Percentiles rank a stretch among this genome's conserved stretches.
phyloP scores from a whole-genome alignment of 768 basidiomycete species.

The Phanerochaete carnosa region DNA sequence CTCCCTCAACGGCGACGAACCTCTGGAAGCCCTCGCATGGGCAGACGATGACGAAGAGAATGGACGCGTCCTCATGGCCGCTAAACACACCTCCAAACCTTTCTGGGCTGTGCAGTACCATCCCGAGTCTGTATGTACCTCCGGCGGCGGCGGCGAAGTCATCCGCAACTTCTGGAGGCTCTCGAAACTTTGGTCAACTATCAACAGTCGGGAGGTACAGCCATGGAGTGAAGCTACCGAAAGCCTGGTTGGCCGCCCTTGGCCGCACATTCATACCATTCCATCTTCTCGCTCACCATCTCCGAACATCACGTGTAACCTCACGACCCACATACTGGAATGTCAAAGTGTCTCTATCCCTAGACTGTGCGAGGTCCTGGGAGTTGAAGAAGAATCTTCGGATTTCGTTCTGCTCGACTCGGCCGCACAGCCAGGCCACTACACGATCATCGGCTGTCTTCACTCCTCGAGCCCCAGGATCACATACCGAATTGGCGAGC shows the following conservation, averaged over 20 bases:
- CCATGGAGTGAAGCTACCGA: constrained; percentile 40
- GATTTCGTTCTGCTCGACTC: constrained; percentile 76
- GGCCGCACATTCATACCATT: constrained; percentile 47
- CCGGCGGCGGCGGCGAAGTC: constrained; percentile 64
- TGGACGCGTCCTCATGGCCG: constrained; percentile 72
- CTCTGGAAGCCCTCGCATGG: constrained; percentile 71
- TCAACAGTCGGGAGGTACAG: constrained; percentile 32
- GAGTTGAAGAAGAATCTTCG: constrained; percentile 51
- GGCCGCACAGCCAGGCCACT: constrained; percentile 70
- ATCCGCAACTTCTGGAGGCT: constrained; percentile 73
- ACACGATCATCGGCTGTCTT: constrained; percentile 68
- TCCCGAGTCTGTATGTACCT: constrained; percentile 78
- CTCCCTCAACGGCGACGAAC: constrained; percentile 39
- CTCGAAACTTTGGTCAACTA: constrained; percentile 53
- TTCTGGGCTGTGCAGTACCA: constrained; percentile 92
- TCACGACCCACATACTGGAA: constrained; percentile 38
- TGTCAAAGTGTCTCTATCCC: constrained; percentile 40
- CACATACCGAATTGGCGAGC: constrained; percentile 52
- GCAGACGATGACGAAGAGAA: constrained; percentile 64
- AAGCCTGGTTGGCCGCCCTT: constrained; percentile 44
- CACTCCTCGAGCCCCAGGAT: constrained; percentile 52
- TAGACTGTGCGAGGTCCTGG: constrained; percentile 59
- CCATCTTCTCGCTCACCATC: constrained; percentile 19
- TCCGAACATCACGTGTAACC: constrained; percentile 6
- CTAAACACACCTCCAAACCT: constrained; percentile 58